Evolutionary conservation across 1,284 basidiomycete species (phyloP), one percentile per base, ranked within the genome.

Genomic region (Thelephora terrestris): DNA sequence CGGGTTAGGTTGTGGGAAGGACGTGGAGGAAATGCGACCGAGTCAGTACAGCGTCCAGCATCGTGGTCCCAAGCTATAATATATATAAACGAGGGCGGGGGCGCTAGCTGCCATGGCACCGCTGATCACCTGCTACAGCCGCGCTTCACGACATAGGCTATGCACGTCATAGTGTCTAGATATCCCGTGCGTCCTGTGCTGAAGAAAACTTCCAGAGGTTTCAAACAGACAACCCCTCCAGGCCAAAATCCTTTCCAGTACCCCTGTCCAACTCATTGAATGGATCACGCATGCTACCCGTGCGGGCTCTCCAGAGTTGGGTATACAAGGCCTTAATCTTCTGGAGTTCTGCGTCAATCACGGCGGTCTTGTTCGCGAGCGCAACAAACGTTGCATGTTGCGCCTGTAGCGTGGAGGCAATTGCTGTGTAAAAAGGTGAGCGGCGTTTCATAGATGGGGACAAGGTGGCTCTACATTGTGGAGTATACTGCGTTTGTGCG

Each of bases 301-400:
- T 85, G 59, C 78, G 78, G 10, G 72, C 66, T 17, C 82, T 74
- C 81, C 82, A 86, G 7, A 85, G 65, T 57, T 80, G 75, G 1
- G 76, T 77, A 58, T 82, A 82, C 25, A 80, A 58, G 18, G 67
- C 61, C 61, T 85, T 85, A 56, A 88, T 73, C 62, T 80, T 81
- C 59, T 85, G 80, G 35, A 89, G 60, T 54, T 86, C 83, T 1
- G 73, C 71, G 50, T 88, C 79, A 5, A 86, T 63, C 2, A 75
- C 68, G 12, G 85, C 85, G 2, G 81, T 81, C 63, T 79, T 85
- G 53, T 71, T 75, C 5, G 85, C 85, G 27, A 88, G 74, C 3
- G 81, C 71, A 21, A 87, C 71, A 63, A 86, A 88, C 2, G 78
- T 81, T 5, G 74, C 68, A 54, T 89, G 79, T 62, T 88, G 85